Evolutionary conservation across 768 basidiomycete genomes (phyloP).

Genomic region (Agrocybe pediades): DNA sequence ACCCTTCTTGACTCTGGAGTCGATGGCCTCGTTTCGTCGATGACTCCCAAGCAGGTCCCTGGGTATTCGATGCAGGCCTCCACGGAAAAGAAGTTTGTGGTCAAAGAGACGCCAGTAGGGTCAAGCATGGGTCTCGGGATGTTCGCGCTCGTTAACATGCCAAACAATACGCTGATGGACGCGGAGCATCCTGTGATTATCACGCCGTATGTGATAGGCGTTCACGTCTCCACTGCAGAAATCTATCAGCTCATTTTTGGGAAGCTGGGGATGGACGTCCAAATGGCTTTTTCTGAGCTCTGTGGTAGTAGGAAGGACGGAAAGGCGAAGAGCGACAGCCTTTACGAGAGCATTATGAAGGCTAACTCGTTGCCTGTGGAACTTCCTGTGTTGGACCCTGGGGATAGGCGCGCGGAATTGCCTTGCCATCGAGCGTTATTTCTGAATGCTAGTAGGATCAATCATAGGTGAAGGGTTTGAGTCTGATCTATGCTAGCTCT

Average conservation of each 20-base stretch:
- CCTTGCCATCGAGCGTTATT: conserved; percentile 36
- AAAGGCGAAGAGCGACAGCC: conserved; percentile 7
- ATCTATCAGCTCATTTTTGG: conserved; percentile 27
- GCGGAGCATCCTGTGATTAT: conserved; percentile 36
- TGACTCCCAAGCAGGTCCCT: too few relatives aligned
- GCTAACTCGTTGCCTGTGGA: conserved; percentile 34
- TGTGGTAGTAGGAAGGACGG: conserved; percentile 5
- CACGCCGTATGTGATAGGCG: conserved; percentile 30
- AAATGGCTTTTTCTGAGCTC: conserved; percentile 23
- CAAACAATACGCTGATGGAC: conserved; percentile 23
- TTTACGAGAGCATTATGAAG: conserved; percentile 29
- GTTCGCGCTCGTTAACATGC: conserved; percentile 23
- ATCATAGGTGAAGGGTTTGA: conserved; percentile 37
- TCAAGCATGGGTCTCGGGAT: conserved; percentile 25
- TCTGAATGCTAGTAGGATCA: conserved; percentile 34
- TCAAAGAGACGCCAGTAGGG: background rate
- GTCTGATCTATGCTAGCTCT: background rate
- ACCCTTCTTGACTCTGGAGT: conserved; percentile 32
- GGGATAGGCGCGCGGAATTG: conserved; percentile 21
- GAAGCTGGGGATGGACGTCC: conserved; percentile 21
- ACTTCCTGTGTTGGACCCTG: conserved; percentile 25
- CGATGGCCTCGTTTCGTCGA: conserved; percentile 14
- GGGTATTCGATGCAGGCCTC: too few relatives aligned
- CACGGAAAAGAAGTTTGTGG: too few relatives aligned
- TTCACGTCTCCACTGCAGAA: conserved; percentile 20